Evolutionary conservation across 1,139 yeast genomes (phyloP), one percentile per base, ranked within the genome.

Genomic region (Suhomyces taliae): DNA sequence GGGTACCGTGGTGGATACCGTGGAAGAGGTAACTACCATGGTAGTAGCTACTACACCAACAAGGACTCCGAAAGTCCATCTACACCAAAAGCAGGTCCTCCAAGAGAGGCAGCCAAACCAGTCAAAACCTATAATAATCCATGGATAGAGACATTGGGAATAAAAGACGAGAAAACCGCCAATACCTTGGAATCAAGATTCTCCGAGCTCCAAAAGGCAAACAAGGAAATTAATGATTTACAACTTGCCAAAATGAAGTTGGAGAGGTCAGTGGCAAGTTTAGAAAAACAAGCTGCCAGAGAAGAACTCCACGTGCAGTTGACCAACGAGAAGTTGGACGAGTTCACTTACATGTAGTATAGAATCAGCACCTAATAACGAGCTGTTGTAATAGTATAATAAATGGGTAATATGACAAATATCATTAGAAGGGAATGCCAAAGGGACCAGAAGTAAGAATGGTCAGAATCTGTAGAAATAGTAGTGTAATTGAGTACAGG

Each of bases 271-370:
- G 49, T 69, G 38, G 54, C 54, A 8, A 51, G 53, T 15, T 57
- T 74, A 37, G 70, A 69, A 34, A 57, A 61, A 9, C 72, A 65
- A 43, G 62, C 67, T 1, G 55, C 47, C 26, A 58, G 71, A 42
- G 79, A 74, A 48, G 70, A 59, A 31, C 52, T 72, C 36, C 68
- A 72, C 50, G 75, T 69, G 7, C 69, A 69, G 46, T 49, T 72
- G 26, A 66, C 76, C 35, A 62, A 54, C 32, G 79, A 74, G 49
- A 74, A 74, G 53, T 60, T 75, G 41, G 78, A 72, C 46, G 79
- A 74, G 55, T 67, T 74, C 57, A 58, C 69, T 10, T 70, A 67
- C 49, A 54, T 70, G 55, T 72, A 43, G 11, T 14, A n/a, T n/a
- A 11, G 32, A 29, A 19, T 19, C 24, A 19, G 24, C 24, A 19